Conservation (phyloP, 306 rosid species). For the Rubus parviflorus region DNA sequence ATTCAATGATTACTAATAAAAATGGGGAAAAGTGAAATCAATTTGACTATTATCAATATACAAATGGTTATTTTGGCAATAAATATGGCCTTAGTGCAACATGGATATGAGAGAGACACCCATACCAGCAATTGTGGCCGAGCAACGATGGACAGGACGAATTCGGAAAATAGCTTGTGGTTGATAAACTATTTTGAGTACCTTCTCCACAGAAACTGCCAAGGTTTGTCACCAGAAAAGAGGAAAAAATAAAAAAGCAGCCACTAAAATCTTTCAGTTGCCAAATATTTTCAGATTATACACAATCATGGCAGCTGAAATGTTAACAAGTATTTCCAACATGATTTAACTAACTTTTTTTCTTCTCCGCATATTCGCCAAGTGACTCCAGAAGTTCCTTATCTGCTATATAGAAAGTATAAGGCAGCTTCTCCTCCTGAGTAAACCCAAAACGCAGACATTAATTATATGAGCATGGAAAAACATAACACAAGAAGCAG, state of each 20-base stretch:
- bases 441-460: not conserved
- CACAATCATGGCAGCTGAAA: not conserved
- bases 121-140: conserved; percentile 91
- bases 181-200: conserved; percentile 82
- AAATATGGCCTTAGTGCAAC: not conserved
- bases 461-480: not conserved
- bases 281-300: not conserved
- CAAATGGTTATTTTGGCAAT: not conserved
- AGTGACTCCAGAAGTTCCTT: conserved; percentile 78
- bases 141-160: conserved; percentile 83
- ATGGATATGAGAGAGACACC: not conserved
- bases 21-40: not conserved
- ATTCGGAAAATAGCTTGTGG: conserved; percentile 90
- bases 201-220: conserved; percentile 96
- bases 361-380: conserved; percentile 74
- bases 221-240: conserved; percentile 13
- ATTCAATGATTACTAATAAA: not conserved
- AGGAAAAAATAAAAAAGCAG: not conserved
- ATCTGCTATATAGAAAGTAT: conserved; percentile 73
- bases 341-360: conserved; percentile 54
- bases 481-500: not conserved
- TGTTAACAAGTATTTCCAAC: not conserved
- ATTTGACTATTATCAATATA: not conserved
- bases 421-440: conserved; percentile 94
- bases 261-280: not conserved